Conservation (phyloP, 805 yeast genomes). For the Saturnispora halmiae region DNA sequence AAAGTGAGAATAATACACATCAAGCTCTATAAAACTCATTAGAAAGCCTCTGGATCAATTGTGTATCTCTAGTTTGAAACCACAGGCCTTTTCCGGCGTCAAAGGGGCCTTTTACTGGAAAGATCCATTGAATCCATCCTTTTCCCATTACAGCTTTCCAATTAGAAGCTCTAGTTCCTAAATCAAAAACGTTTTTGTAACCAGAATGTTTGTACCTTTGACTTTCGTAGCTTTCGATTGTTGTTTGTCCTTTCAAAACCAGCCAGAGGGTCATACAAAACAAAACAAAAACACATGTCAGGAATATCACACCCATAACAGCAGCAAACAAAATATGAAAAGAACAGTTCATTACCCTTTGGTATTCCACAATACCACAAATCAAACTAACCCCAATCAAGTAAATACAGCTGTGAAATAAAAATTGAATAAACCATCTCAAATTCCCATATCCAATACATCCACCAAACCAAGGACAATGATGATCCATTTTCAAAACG, state of each 20-base stretch:
- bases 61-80: conserved; percentile 35
- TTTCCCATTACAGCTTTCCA: conserved; percentile 71
- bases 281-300: conserved; percentile 50
- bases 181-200: conserved; percentile 54
- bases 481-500: conserved; percentile 48
- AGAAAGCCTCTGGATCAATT: conserved; percentile 4
- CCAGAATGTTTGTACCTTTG: conserved; percentile 38
- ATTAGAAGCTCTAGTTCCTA: conserved; percentile 56
- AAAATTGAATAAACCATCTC: conserved; percentile 68
- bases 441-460: conserved; percentile 82
- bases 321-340: conserved; percentile 54
- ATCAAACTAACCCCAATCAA: conserved; percentile 34
- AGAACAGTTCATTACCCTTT: conserved; percentile 31
- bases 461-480: conserved; percentile 84
- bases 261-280: conserved; percentile 50
- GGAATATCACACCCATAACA: conserved; percentile 43
- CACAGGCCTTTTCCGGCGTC: conserved; percentile 39
- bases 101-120: conserved; percentile 38
- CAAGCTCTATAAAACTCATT: background rate
- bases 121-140: conserved; percentile 54
- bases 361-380: conserved; percentile 39
- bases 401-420: conserved; percentile 45
- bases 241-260: conserved; percentile 58
- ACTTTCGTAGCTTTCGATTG: conserved; percentile 64
- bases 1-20: background rate